Percentiles rank a stretch among this genome's conserved stretches.
Conservation (phyloP, 495 filamentous ascomycete genomes). For the Talaromyces wortmannii region DNA sequence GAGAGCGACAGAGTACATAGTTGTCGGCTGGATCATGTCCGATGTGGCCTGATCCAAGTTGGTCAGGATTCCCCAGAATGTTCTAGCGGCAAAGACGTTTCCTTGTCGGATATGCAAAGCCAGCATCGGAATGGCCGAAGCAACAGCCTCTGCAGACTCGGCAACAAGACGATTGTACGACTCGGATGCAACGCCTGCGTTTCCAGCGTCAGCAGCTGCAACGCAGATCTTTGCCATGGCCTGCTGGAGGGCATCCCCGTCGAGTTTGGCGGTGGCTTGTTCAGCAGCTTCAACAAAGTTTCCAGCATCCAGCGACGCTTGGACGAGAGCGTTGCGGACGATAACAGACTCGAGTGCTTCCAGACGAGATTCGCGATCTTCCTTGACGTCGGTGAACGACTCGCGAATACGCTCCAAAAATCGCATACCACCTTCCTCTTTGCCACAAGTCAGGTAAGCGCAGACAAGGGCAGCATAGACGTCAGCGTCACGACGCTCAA, state of each 20-base stretch:
- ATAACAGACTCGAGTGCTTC: constrained; percentile 61
- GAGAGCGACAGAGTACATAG: constrained; percentile 79
- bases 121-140: constrained; percentile 73
- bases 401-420: constrained; percentile 74
- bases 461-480: constrained; percentile 86
- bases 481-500: constrained; percentile 68
- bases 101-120: constrained; percentile 77
- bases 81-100: constrained; percentile 65
- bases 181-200: constrained; percentile 59
- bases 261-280: constrained; percentile 50
- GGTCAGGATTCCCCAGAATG: constrained; percentile 69
- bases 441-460: constrained; percentile 75
- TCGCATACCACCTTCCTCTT: constrained; percentile 66
- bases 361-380: constrained; percentile 40
- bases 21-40: constrained; percentile 74
- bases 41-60: constrained; percentile 50
- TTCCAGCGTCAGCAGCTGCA: constrained; percentile 73
- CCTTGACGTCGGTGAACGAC: constrained; percentile 51
- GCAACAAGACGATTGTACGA: constrained; percentile 53
- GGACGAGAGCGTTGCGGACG: constrained; percentile 65
- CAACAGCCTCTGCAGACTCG: constrained; percentile 42
- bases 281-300: constrained; percentile 60
- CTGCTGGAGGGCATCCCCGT: constrained; percentile 37
- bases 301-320: constrained; percentile 56
- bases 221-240: constrained; percentile 53